Evolutionary conservation across 2,329 filamentous ascomycete genomes (phyloP).

Genomic region (Teratosphaeria gauchensis): DNA sequence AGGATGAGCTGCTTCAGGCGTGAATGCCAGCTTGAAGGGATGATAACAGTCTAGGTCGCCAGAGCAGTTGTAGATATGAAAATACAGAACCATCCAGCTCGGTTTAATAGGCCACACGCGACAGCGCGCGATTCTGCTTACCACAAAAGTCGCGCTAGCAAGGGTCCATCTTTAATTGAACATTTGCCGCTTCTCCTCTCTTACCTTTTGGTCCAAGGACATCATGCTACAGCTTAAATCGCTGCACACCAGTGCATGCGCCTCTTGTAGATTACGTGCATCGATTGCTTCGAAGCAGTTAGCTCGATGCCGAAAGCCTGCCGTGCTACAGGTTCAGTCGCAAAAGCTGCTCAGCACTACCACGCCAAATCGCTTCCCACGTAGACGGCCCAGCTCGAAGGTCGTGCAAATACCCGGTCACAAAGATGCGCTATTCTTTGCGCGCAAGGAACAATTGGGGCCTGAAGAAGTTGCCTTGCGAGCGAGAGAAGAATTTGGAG

Average conservation of each 20-base stretch:
- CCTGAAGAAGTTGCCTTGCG: background rate
- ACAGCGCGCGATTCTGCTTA: background rate
- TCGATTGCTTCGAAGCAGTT: slow-evolving; percentile 9
- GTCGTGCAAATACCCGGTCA: background rate
- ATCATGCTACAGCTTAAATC: background rate
- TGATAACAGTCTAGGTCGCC: background rate
- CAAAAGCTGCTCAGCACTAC: background rate
- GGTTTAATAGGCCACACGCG: background rate
- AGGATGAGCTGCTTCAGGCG: slow-evolving; percentile 29
- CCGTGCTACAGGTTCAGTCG: background rate
- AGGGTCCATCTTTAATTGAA: background rate
- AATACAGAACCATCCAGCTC: background rate
- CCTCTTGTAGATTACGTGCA: slow-evolving; percentile 11
- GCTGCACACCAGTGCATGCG: slow-evolving; percentile 1
- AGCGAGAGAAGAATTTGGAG: slow-evolving; percentile 4
- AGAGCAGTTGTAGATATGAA: background rate
- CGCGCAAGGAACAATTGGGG: background rate
- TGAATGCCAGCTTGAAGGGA: background rate
- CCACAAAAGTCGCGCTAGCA: background rate
- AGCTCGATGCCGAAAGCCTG: slow-evolving; percentile 1
- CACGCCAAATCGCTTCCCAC: background rate
- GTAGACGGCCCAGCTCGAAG: background rate
- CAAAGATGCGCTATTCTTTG: background rate
- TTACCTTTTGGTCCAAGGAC: background rate
- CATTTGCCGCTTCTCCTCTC: background rate